Percentiles rank a stretch among this genome's conserved stretches.
Conservation (phyloP, 148 eudicot genomes). For the Dysphania ambrosioides region DNA sequence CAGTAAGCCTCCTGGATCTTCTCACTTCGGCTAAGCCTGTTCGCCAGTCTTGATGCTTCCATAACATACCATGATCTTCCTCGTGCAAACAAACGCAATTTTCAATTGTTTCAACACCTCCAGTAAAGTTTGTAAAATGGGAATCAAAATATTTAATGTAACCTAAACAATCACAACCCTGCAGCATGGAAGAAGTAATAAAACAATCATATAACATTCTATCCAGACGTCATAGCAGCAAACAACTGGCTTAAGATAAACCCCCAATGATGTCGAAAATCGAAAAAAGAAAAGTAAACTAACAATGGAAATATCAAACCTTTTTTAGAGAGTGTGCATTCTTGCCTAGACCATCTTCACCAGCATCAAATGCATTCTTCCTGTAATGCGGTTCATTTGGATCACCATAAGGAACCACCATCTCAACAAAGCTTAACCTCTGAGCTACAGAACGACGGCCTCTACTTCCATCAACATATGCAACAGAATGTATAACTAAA, state of each 20-base stretch:
- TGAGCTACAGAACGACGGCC: constrained; percentile 95
- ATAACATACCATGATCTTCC: constrained; percentile 94
- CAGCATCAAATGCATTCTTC: constrained; percentile 99
- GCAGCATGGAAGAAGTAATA: constrained; percentile 20
- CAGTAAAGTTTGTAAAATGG: constrained; percentile 89
- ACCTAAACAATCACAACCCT: constrained; percentile 99
- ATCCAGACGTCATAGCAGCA: background rate
- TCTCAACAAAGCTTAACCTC: constrained; percentile 96
- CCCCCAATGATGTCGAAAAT: no score
- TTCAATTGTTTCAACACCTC: constrained; percentile 94
- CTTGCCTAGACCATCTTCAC: constrained; percentile 97
- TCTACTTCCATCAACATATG: constrained; percentile 95
- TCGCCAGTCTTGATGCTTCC: constrained; percentile 99
- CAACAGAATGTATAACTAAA: constrained; percentile 85
- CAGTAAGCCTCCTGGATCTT: constrained; percentile 84
- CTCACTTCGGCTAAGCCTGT: constrained; percentile 95
- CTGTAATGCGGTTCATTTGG: constrained; percentile 99
- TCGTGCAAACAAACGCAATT: constrained; percentile 96
- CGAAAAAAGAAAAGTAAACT: constrained; percentile 4
- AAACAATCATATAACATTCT: background rate
- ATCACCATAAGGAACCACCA: constrained; percentile 99
- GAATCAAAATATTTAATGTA: constrained; percentile 89
- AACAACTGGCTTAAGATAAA: background rate
- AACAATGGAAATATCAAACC: constrained; percentile 38
- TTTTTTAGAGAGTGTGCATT: constrained; percentile 97